Evolutionary conservation across 495 filamentous ascomycete species (phyloP).

Genomic region (Aspergillus nanangensis): DNA sequence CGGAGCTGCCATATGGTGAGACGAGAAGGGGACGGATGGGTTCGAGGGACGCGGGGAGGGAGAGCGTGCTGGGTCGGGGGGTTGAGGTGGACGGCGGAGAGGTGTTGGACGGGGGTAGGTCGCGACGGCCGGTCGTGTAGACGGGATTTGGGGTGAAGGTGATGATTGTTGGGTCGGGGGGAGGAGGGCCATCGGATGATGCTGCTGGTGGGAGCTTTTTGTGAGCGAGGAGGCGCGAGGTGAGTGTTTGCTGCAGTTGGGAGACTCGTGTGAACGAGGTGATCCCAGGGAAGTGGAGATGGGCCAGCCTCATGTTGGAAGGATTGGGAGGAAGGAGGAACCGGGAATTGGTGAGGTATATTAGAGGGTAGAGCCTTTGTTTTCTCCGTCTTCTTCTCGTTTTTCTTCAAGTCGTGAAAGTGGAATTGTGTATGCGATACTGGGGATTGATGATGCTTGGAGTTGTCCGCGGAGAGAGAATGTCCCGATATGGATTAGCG

Average conservation of each 20-base stretch:
- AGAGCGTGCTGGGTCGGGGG: slow-evolving; percentile 26
- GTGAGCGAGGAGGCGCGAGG: slow-evolving; percentile 40
- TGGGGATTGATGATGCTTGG: not conserved
- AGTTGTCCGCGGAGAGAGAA: not conserved
- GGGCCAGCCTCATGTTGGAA: slow-evolving; percentile 52
- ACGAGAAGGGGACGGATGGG: slow-evolving; percentile 27
- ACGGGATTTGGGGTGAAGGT: slow-evolving; percentile 81
- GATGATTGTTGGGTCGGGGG: slow-evolving; percentile 65
- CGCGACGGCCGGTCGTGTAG: slow-evolving; percentile 87
- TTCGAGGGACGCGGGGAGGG: slow-evolving; percentile 35
- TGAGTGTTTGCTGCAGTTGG: slow-evolving; percentile 45
- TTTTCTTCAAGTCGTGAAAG: no score
- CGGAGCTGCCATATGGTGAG: slow-evolving; percentile 33
- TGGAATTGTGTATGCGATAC: no score
- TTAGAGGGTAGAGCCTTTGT: no score
- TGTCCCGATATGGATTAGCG: slow-evolving; percentile 2
- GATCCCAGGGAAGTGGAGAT: slow-evolving; percentile 64
- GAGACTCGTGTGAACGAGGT: slow-evolving; percentile 46
- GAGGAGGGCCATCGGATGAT: slow-evolving; percentile 37
- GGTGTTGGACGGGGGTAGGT: slow-evolving; percentile 54
- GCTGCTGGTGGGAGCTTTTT: slow-evolving; percentile 33
- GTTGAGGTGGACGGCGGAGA: slow-evolving; percentile 25
- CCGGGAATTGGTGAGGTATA: no score
- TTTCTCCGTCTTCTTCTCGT: no score
- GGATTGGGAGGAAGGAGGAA: no score